Conservation (phyloP, 2,329 filamentous ascomycete species). For the Pseudopyricularia javanii region DNA sequence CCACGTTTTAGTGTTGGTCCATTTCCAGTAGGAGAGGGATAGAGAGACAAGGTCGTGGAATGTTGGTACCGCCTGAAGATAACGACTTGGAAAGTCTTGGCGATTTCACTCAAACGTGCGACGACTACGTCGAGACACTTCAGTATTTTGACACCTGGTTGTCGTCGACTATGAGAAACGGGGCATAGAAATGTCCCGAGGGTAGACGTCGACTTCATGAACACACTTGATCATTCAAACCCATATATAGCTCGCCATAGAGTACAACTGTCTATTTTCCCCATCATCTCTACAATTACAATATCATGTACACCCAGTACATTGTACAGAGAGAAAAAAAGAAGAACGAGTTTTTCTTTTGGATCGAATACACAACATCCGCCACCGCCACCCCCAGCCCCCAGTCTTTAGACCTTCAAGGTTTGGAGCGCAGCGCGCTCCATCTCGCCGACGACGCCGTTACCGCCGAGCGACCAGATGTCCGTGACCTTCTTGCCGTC, state of each 20-base stretch:
- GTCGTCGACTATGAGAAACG: no score
- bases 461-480: constrained; percentile 73
- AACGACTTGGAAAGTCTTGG: no score
- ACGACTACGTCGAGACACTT: no score
- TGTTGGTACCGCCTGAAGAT: no score
- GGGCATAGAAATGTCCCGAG: no score
- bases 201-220: neutral
- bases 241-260: neutral
- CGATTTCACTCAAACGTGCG: no score
- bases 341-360: neutral
- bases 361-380: constrained; percentile 1
- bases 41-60: no score
- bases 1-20: no score
- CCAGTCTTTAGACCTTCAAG: constrained; percentile 25
- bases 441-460: constrained; percentile 76
- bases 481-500: constrained; percentile 62
- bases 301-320: neutral
- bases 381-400: neutral
- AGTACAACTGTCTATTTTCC: neutral
- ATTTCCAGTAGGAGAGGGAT: no score
- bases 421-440: constrained; percentile 51
- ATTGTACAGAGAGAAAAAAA: neutral
- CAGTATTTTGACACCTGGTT: no score
- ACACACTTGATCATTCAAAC: neutral
- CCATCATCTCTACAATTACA: neutral